These are phyloP conservation scores for Cercospora zeae-maydis DNA, from an alignment of 2,329 filamentous ascomycete species.

Conservation along the genomic window DNA sequence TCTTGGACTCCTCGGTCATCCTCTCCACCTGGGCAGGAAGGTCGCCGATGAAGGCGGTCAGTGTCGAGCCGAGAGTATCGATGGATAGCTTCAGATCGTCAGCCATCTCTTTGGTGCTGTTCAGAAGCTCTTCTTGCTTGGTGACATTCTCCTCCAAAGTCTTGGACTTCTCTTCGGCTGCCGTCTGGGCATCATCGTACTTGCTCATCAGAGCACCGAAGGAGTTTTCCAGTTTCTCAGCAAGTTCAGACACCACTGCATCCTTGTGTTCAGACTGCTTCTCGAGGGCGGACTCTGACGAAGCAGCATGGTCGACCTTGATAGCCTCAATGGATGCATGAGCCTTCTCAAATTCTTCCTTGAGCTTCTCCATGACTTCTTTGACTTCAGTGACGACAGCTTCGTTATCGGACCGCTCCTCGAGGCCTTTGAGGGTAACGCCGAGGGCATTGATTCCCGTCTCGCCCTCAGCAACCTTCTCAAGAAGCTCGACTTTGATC, in stretches of 20 bases:
- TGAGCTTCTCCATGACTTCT: slow-evolving; percentile 67
- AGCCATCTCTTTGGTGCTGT: slow-evolving; percentile 71
- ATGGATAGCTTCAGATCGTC: slow-evolving; percentile 85
- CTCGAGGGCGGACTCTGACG: slow-evolving; percentile 52
- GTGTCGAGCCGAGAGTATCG: slow-evolving; percentile 71
- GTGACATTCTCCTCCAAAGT: slow-evolving; percentile 69
- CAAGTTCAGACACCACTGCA: slow-evolving; percentile 53
- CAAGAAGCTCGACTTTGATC: slow-evolving; percentile 71
- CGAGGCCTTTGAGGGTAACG: slow-evolving; percentile 63
- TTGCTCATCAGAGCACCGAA: slow-evolving; percentile 77
- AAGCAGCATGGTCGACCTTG: slow-evolving; percentile 72
- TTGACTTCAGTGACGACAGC: slow-evolving; percentile 50
- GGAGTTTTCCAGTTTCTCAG: slow-evolving; percentile 66
- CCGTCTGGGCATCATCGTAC: slow-evolving; percentile 78
- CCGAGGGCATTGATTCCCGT: slow-evolving; percentile 58
- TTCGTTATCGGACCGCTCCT: slow-evolving; percentile 58
- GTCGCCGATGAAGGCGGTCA: slow-evolving; percentile 51
- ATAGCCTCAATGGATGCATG: slow-evolving; percentile 73
- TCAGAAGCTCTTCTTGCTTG: slow-evolving; percentile 69
- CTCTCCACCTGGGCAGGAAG: slow-evolving; percentile 66
- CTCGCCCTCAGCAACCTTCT: slow-evolving; percentile 71
- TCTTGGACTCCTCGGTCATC: slow-evolving; percentile 81
- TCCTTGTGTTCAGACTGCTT: slow-evolving; percentile 60
- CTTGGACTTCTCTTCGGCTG: slow-evolving; percentile 69
- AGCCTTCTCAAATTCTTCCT: slow-evolving; percentile 81